Evolutionary conservation across 805 yeast genomes (phyloP).

Genomic region (Candida lessepsii): DNA sequence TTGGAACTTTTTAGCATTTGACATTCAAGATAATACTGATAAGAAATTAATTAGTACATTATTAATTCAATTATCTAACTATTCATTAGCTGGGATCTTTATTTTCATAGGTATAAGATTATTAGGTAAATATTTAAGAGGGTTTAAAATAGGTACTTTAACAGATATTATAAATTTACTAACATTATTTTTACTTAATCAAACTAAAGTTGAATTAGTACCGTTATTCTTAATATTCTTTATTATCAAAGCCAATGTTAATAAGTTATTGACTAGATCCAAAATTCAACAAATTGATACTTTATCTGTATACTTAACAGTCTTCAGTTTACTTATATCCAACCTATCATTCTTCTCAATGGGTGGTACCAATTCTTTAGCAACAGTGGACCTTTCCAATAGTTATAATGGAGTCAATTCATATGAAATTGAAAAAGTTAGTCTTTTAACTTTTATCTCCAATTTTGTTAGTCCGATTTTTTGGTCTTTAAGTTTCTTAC

Average conservation of each 20-base stretch:
- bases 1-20: slow-evolving; percentile 31
- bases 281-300: slow-evolving; percentile 4
- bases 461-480: slow-evolving; percentile 84
- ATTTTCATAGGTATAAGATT: slow-evolving; percentile 32
- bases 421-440: slow-evolving; percentile 70
- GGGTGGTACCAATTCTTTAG: slow-evolving; percentile 90
- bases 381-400: slow-evolving; percentile 86
- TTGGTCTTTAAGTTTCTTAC: slow-evolving; percentile 60
- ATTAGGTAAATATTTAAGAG: slow-evolving; percentile 22
- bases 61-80: slow-evolving; percentile 25
- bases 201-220: slow-evolving; percentile 52
- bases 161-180: slow-evolving; percentile 35
- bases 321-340: slow-evolving; percentile 56
- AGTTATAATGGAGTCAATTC: slow-evolving; percentile 84
- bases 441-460: slow-evolving; percentile 73
- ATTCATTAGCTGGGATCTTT: slow-evolving; percentile 25
- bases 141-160: slow-evolving; percentile 26
- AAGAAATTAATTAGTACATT: slow-evolving; percentile 10
- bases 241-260: slow-evolving; percentile 20
- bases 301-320: slow-evolving; percentile 23
- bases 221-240: slow-evolving; percentile 50
- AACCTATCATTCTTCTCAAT: slow-evolving; percentile 78
- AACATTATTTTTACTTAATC: slow-evolving; percentile 50
- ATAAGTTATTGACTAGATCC: slow-evolving; percentile 2
- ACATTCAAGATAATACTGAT: slow-evolving; percentile 15